Percentiles rank a stretch among this genome's conserved stretches.
Evolutionary conservation across 73 alveolate species (phyloP).

Genomic region (Paramecium sonneborni): DNA sequence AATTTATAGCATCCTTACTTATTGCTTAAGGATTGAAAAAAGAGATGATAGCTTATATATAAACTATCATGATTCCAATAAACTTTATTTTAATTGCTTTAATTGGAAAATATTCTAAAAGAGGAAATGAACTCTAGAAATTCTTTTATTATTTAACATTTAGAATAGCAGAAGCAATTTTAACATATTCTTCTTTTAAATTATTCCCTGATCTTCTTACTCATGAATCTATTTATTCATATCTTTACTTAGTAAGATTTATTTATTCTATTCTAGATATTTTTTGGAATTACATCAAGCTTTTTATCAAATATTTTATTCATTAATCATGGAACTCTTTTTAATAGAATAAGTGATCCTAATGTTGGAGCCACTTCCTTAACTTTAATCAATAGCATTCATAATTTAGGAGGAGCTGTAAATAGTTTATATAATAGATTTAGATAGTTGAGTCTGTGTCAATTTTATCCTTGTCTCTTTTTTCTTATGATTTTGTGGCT

Average conservation of each 20-base stretch:
- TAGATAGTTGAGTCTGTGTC: neutral
- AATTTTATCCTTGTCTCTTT: neutral
- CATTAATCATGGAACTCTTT: neutral
- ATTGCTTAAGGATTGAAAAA: conserved; percentile 1
- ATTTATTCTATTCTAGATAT: neutral
- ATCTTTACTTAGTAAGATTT: neutral
- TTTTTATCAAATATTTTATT: neutral
- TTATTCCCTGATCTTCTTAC: neutral
- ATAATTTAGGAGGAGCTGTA: conserved; percentile 5
- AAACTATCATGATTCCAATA: neutral
- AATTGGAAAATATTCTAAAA: neutral
- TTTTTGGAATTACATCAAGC: neutral
- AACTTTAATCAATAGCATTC: neutral
- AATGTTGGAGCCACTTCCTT: neutral
- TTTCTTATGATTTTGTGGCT: neutral
- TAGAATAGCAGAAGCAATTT: neutral
- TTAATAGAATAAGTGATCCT: neutral
- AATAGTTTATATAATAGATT: neutral
- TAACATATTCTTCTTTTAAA: neutral
- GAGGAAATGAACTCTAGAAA: neutral
- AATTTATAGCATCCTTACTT: neutral
- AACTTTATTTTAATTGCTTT: neutral
- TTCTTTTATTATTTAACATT: neutral
- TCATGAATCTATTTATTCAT: neutral
- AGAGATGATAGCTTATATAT: neutral